Evolutionary conservation across 176 grass and related monocot species (phyloP), one percentile per base, ranked within the genome.

Genomic region (Oryza meridionalis): DNA sequence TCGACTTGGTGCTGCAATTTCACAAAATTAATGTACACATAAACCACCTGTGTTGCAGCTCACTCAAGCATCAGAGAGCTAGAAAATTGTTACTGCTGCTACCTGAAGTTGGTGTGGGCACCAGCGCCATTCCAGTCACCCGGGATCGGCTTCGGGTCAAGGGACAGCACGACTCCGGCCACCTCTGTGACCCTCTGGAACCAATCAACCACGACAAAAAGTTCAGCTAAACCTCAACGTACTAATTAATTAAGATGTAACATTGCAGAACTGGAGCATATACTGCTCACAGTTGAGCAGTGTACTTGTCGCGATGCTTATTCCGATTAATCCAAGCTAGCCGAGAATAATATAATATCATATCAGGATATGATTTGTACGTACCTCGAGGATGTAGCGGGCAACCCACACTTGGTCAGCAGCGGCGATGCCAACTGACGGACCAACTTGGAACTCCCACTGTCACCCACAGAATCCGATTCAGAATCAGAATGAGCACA

Each of bases 401-500:
- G 93, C 91, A 26, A 95, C 73, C 91, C 93, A 98, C 1, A 95
- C 5, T 68, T 98, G 65, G 73, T 98, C 96, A 10, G 17, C 73
- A 9, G 91, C 96, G 1, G 87, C 81, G 70, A 98, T 98, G 65
- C 96, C 96, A 5, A 98, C 96, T 38, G 91, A 95, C 17, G 93
- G 96, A 4, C 96, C 96, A 7, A 98, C 96, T 92, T 95, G 96
- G 77, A 98, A 98, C 82, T 98, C 96, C 95, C 95, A 97, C 95
- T 97, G 88, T 76, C 33, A 38, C 50, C 50, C 44, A 65, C n/a
- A 24, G 65, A 84, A 80, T 46, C 77, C 3, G 77, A 24, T 77
- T 85, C 73, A 83, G 27, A 88, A 35, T 85, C 73, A 83, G 27
- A 88, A 35, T 85, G 27, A 78, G 14, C 13, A 67, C n/a, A 43